Conservation (phyloP, 768 basidiomycete species). For the Phallus indusiatus region DNA sequence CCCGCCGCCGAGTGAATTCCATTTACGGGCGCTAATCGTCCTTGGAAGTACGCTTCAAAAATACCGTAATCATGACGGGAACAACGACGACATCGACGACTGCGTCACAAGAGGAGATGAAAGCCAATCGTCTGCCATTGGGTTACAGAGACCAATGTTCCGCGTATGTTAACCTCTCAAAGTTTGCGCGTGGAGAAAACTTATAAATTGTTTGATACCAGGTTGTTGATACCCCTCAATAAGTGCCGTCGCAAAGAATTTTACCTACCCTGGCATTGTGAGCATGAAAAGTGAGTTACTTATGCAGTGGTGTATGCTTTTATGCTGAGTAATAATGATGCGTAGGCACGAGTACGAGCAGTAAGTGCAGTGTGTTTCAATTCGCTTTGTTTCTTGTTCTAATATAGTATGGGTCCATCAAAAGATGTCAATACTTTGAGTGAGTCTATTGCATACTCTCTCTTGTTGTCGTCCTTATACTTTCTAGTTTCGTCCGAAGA, state of each 20-base stretch:
- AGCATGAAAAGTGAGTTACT: slow-evolving; percentile 81
- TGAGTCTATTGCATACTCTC: slow-evolving; percentile 31
- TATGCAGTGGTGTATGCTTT: slow-evolving; percentile 18
- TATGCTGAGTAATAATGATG: neutral
- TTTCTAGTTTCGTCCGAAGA: slow-evolving; percentile 67
- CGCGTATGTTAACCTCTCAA: slow-evolving; percentile 43
- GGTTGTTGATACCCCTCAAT: slow-evolving; percentile 81
- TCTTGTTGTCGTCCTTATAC: neutral
- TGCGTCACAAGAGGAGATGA: slow-evolving; percentile 78
- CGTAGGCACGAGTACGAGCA: slow-evolving; percentile 31
- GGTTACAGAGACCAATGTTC: slow-evolving; percentile 89
- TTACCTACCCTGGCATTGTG: slow-evolving; percentile 91
- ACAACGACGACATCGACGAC: slow-evolving; percentile 63
- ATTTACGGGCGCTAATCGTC: neutral
- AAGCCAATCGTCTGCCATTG: slow-evolving; percentile 62
- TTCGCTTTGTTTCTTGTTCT: neutral
- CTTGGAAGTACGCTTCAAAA: neutral
- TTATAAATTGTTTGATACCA: slow-evolving; percentile 23
- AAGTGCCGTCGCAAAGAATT: slow-evolving; percentile 67
- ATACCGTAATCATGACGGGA: neutral
- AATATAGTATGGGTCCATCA: neutral
- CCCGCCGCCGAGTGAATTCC: no score
- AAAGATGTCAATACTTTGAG: slow-evolving; percentile 93
- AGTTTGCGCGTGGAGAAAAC: neutral
- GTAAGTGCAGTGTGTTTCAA: slow-evolving; percentile 18